These are phyloP conservation scores for Kregervanrija delftensis DNA, from an alignment of 805 yeast species.

Conservation along the genomic window DNA sequence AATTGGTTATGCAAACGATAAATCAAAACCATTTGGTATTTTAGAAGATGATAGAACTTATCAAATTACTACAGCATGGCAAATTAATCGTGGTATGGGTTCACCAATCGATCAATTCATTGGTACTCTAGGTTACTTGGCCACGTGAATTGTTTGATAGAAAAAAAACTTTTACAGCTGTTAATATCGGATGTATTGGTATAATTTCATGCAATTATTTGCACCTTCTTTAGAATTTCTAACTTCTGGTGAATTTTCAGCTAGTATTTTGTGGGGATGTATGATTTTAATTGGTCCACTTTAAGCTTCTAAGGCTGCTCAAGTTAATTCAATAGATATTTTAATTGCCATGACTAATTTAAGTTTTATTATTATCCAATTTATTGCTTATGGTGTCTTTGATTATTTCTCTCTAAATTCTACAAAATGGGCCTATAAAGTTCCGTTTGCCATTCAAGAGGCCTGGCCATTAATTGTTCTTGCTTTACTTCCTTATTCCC, in stretches of 20 bases:
- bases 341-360: conserved; percentile 43
- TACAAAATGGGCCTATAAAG: conserved; percentile 20
- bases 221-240: conserved; percentile 32
- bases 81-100: conserved; percentile 32
- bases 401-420: conserved; percentile 14
- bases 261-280: conserved; percentile 48
- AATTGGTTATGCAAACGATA: conserved; percentile 17
- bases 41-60: conserved; percentile 19
- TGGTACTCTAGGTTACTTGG: conserved; percentile 34
- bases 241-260: conserved; percentile 36
- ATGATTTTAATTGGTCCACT: conserved; percentile 45
- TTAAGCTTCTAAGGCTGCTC: conserved; percentile 55
- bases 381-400: conserved; percentile 48
- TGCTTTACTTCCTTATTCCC: conserved; percentile 38
- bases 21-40: conserved; percentile 23
- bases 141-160: conserved; percentile 37
- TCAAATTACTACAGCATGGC: conserved; percentile 37
- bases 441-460: conserved; percentile 59
- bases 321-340: conserved; percentile 40
- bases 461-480: conserved; percentile 40
- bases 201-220: conserved; percentile 35
- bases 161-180: conserved; percentile 30
- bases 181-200: conserved; percentile 24
- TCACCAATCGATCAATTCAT: conserved; percentile 23
- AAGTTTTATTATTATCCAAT: conserved; percentile 53